Evolutionary conservation across 805 yeast genomes (phyloP).

Genomic region (Hanseniaspora valbyensis): DNA sequence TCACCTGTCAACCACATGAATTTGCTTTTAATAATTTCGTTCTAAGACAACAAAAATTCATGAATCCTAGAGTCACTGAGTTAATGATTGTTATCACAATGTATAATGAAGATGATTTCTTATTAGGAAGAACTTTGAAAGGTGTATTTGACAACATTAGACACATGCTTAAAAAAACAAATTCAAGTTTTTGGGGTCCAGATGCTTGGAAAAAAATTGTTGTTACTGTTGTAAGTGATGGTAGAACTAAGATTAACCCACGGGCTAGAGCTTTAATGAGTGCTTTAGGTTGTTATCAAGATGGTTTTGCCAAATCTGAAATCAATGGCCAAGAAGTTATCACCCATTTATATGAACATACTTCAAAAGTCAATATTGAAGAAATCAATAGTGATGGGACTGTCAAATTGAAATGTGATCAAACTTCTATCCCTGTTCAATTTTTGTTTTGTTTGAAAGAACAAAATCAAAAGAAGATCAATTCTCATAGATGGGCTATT

Average conservation of each 20-base stretch:
- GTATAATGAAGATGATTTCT: slow-evolving; percentile 78
- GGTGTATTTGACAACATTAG: slow-evolving; percentile 83
- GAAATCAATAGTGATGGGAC: slow-evolving; percentile 44
- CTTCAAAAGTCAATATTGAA: slow-evolving; percentile 79
- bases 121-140: slow-evolving; percentile 73
- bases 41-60: slow-evolving; percentile 71
- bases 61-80: slow-evolving; percentile 73
- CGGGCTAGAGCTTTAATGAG: slow-evolving; percentile 70
- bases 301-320: slow-evolving; percentile 86
- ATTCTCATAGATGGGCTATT: slow-evolving; percentile 94
- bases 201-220: slow-evolving; percentile 93
- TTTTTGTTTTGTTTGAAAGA: slow-evolving; percentile 83
- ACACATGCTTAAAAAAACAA: slow-evolving; percentile 54
- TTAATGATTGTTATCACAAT: slow-evolving; percentile 75
- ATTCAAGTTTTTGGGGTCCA: slow-evolving; percentile 79
- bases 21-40: slow-evolving; percentile 54
- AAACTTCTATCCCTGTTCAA: slow-evolving; percentile 69
- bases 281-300: slow-evolving; percentile 85
- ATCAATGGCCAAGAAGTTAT: slow-evolving; percentile 73
- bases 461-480: slow-evolving; percentile 76
- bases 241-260: slow-evolving; percentile 72
- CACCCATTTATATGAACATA: slow-evolving; percentile 87
- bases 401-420: slow-evolving; percentile 42
- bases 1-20: slow-evolving; percentile 79
- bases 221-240: slow-evolving; percentile 83